These are phyloP conservation scores for Ganoderma leucocontextum DNA, from an alignment of 1,284 basidiomycete species.

Conservation along the genomic window DNA sequence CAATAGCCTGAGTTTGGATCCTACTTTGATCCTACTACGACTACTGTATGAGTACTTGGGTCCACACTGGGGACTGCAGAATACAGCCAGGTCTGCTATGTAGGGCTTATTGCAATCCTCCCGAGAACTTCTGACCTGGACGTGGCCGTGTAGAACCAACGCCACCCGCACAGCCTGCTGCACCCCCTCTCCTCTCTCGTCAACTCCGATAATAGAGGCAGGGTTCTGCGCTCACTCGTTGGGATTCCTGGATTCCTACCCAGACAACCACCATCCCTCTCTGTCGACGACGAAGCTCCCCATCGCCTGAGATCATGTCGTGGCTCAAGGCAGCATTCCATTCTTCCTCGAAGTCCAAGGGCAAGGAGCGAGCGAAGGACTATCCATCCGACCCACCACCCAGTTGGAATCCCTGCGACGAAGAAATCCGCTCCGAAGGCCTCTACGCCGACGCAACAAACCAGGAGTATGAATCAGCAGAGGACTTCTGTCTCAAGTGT, in stretches of 20 bases:
- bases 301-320: constrained; percentile 15
- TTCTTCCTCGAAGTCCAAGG: constrained; percentile 17
- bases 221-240: neutral
- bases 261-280: neutral
- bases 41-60: too few relatives aligned
- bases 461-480: constrained; percentile 58
- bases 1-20: neutral
- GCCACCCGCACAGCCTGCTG: neutral
- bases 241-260: neutral
- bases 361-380: constrained; percentile 22
- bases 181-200: neutral
- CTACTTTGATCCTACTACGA: too few relatives aligned
- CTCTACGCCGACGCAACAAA: constrained; percentile 61
- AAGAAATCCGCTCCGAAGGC: constrained; percentile 54
- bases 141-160: neutral
- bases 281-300: neutral
- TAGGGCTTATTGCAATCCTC: neutral
- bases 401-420: constrained; percentile 58
- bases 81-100: neutral
- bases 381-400: constrained; percentile 46
- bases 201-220: neutral
- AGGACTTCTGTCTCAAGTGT: constrained; percentile 54
- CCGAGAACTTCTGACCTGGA: neutral
- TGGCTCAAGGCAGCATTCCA: constrained; percentile 19
- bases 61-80: neutral